These are phyloP conservation scores for Diddensiella transvaalensis DNA, from an alignment of 805 yeast species.

Conservation along the genomic window DNA sequence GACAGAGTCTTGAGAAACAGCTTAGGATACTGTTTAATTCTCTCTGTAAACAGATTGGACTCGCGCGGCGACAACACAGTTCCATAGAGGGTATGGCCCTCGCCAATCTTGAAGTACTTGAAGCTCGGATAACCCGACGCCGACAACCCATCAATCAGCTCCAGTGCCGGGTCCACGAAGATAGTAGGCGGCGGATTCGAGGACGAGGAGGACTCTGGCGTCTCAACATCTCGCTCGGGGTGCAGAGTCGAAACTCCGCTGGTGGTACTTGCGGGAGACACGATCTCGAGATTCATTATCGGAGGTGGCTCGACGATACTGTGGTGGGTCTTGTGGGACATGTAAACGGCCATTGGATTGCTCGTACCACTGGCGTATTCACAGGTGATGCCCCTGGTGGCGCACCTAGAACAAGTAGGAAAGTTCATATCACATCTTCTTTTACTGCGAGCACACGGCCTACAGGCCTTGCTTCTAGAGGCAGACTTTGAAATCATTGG, in stretches of 20 bases:
- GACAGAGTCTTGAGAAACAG: slow-evolving; percentile 4
- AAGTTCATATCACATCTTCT: slow-evolving; percentile 23
- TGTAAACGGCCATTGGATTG: slow-evolving; percentile 10
- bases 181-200: not conserved
- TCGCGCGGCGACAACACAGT: not conserved
- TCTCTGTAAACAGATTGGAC: not conserved
- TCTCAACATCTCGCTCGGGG: not conserved
- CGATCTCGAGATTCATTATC: not conserved
- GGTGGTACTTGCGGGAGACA: not conserved
- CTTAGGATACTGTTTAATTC: slow-evolving; percentile 11
- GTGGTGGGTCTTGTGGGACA: not conserved
- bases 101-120: not conserved
- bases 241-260: not conserved
- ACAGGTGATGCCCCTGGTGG: slow-evolving; percentile 16
- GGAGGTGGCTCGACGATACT: not conserved
- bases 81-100: not conserved
- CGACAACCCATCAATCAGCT: not conserved
- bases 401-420: slow-evolving; percentile 26
- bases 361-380: slow-evolving; percentile 12
- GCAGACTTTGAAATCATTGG: not conserved
- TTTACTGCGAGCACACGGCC: slow-evolving; percentile 21
- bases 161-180: not conserved
- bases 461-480: slow-evolving; percentile 19
- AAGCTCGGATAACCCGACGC: not conserved
- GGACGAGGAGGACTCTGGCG: not conserved